Base-by-base conservation (phyloP, 2,329 filamentous ascomycete genomes). In the Penicillium oxalicum region DNA sequence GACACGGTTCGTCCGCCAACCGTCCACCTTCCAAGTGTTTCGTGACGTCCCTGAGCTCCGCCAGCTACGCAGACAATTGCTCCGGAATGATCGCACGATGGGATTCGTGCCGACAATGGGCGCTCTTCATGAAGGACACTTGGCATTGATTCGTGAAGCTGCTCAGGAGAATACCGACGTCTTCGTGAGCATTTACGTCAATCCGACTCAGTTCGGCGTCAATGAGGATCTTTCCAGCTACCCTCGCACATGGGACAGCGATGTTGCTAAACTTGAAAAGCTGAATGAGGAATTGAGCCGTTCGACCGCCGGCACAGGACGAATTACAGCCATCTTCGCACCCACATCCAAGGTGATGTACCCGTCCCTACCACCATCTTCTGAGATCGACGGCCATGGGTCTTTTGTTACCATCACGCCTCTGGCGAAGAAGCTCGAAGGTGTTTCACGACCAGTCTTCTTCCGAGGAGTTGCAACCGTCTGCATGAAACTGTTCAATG, bases 51-150 rank as follows among this genome's bases (percentile, higher is more conserved):
- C 83, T 11, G 75, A 81, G 9, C 74, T 95, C 44, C 87, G 88
- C 35, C 70, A 77, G 59, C 86, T 85, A 75, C 83, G 89, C 33
- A 77, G 74, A 24, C 78, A 82, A 36, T 81, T 90, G 51, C 72
- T 82, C 33, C 71, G 82, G 51, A 77, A 83, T 61, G 80, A 85
- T 59, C 81, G 85, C 49, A 84, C 83, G 39, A 83, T 98, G 49
- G 89, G 87, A 50, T 82, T 98, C 27, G 90, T 98, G 33, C 93
- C 93, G 1, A 98, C 93, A 29, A 97, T 98, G 93, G 93, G 93
- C 54, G 93, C 93, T 43, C 79, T 98, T n/a, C 93, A 98, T 70
- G 80, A 83, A 47, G 93, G 93, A 36, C 93, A 98, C 71, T 72
- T 95, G 44, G 87, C 87, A 3, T 79, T 98, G 24, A 86, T 95